Base-by-base conservation (phyloP, 352 stramenopile species). In the Globisporangium okanoganense region DNA sequence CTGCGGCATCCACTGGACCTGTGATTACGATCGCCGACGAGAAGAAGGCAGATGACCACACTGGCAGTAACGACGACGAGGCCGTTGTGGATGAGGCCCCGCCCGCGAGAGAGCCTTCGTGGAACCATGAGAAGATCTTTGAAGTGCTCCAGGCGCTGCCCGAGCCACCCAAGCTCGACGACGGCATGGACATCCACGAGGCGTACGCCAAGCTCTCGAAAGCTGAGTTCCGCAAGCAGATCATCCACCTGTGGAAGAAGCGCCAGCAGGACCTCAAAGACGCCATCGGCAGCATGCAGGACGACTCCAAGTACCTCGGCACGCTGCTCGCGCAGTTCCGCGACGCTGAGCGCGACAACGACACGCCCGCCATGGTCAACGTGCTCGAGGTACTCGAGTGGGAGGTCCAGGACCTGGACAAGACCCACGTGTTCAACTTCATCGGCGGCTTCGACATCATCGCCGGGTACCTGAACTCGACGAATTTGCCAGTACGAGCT, bases 81-180 rank as follows among this genome's bases (percentile, higher is more conserved):
- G 56, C 14, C 20, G 51, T 62, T 14, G 35, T 69, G 8, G 75
- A 85, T 29, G 68, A 76, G 56, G 61, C 59, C 10, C 50, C 59
- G n/a, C 44, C 63, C n/a, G 58, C 64, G n/a, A 50, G 65, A 24
- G 79, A 92, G 35, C 81, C 79, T 2, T 75, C 88, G 53, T 90
- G 82, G 78, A 93, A 93, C 63, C 78, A 90, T 41, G 85, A 95
- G n/a, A 93, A 92, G 62, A 92, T 95, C 33, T 92, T 87, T 53
- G 85, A 95, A 47, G 76, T 87, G 51, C 64, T 95, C 7, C 71
- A 90, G 52, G 77, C 77, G n/a, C 68, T 95, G 33, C 85, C 85
- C 3, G 78, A 92, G 49, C 85, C 85, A 1, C 85, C 85, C 0
- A 72, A 76, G 53, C 66, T 95, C 20, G 77, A 89, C 40, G 56